Evolutionary conservation across 2,329 filamentous ascomycete species (phyloP).

Genomic region (Stagonosporopsis chrysanthemi): DNA sequence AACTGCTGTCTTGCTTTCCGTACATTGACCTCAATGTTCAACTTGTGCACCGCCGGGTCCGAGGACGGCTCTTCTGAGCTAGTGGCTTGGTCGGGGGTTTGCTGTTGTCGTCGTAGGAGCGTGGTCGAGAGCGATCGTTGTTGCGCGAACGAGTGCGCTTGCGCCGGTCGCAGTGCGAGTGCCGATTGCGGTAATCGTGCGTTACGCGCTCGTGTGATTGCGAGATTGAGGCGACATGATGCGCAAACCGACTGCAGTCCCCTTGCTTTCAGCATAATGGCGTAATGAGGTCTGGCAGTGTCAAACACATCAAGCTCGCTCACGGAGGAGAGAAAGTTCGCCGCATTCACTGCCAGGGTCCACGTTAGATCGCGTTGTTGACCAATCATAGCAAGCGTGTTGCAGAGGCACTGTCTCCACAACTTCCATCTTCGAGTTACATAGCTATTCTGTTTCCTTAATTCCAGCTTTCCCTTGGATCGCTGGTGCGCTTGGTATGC

Average conservation of each 20-base stretch:
- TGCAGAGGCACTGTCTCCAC: neutral
- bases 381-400: slow-evolving; percentile 32
- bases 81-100: neutral
- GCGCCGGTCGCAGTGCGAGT: slow-evolving; percentile 22
- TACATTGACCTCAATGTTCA: slow-evolving; percentile 68
- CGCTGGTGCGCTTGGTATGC: neutral
- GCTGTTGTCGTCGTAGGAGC: slow-evolving; percentile 20
- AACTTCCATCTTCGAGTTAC: neutral
- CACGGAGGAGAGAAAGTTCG: slow-evolving; percentile 39
- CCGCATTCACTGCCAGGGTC: slow-evolving; percentile 31
- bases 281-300: slow-evolving; percentile 9
- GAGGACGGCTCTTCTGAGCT: neutral
- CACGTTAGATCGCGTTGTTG: slow-evolving; percentile 26
- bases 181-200: slow-evolving; percentile 29
- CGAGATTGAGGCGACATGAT: slow-evolving; percentile 43
- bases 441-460: neutral
- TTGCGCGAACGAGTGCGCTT: slow-evolving; percentile 22
- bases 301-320: slow-evolving; percentile 6
- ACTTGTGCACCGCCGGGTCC: slow-evolving; percentile 28
- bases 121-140: slow-evolving; percentile 36
- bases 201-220: slow-evolving; percentile 37
- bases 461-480: neutral
- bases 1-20: slow-evolving; percentile 76
- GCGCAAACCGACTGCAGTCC: slow-evolving; percentile 40
- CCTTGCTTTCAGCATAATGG: slow-evolving; percentile 43